Percentiles rank a stretch among this genome's conserved stretches.
These are phyloP conservation scores for Geotrichum fermentans DNA, from an alignment of 1,139 yeast genomes.

Conservation along the genomic window DNA sequence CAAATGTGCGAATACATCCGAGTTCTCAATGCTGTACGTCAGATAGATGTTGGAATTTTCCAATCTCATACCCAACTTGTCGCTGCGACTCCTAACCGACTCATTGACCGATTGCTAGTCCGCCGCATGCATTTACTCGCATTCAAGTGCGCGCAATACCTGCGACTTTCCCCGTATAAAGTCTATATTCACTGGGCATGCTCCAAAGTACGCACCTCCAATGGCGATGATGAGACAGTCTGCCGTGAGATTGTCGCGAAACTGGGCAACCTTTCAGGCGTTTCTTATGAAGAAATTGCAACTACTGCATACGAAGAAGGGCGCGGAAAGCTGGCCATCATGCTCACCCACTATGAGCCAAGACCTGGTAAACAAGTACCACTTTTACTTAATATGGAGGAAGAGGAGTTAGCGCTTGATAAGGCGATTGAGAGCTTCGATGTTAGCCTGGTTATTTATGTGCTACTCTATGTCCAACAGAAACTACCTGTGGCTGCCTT, in stretches of 20 bases:
- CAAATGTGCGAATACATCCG: slow-evolving; percentile 55
- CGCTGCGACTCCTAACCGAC: slow-evolving; percentile 41
- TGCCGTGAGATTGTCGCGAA: slow-evolving; percentile 48
- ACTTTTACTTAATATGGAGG: slow-evolving; percentile 65
- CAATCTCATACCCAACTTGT: slow-evolving; percentile 53
- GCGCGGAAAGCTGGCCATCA: slow-evolving; percentile 59
- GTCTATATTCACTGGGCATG: slow-evolving; percentile 82
- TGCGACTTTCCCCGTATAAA: slow-evolving; percentile 50
- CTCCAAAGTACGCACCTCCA: slow-evolving; percentile 56
- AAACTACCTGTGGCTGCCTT: slow-evolving; percentile 51
- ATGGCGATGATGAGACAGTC: slow-evolving; percentile 55
- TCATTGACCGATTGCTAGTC: slow-evolving; percentile 55
- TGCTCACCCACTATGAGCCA: slow-evolving; percentile 64
- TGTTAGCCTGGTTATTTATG: slow-evolving; percentile 57
- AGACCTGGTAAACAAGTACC: slow-evolving; percentile 58
- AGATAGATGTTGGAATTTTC: slow-evolving; percentile 61
- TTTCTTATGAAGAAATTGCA: slow-evolving; percentile 63
- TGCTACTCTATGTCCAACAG: slow-evolving; percentile 50
- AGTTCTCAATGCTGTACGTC: slow-evolving; percentile 64
- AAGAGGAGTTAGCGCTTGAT: slow-evolving; percentile 61
- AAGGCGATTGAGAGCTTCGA: slow-evolving; percentile 67
- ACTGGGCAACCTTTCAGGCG: slow-evolving; percentile 38
- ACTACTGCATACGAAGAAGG: slow-evolving; percentile 81
- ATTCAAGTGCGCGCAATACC: slow-evolving; percentile 52
- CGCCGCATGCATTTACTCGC: slow-evolving; percentile 63